A percentile compares a stretch with the other conserved stretches of the same genome.
phyloP scores from a whole-genome alignment of 345 rosid species.

The Eucalyptus curtisii region DNA sequence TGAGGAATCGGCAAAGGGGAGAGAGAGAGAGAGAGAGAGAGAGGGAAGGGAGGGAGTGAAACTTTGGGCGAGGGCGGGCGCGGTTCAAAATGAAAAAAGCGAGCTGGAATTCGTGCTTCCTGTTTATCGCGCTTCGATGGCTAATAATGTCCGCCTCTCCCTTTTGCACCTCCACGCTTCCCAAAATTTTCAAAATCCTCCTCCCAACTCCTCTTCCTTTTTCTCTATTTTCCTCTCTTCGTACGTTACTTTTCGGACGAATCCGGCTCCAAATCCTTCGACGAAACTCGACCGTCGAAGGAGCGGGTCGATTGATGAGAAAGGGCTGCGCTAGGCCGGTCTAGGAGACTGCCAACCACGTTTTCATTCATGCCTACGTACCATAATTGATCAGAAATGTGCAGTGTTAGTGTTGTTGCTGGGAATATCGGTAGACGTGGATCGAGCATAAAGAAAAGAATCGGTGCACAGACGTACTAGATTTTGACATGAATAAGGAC shows the following conservation, averaged over 20 bases:
- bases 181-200: too few relatives aligned
- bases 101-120: background rate
- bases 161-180: background rate
- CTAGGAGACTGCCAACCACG: background rate
- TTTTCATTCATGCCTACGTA: rapidly evolving
- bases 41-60: background rate
- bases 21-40: background rate
- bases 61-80: background rate
- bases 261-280: background rate
- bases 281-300: background rate
- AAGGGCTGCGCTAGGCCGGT: background rate
- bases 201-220: too few relatives aligned
- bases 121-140: background rate
- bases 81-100: background rate
- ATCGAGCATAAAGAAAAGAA: background rate
- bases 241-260: background rate
- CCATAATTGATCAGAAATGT: background rate
- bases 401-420: background rate
- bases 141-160: background rate
- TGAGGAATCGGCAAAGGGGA: background rate
- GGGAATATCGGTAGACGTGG: background rate
- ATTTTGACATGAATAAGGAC: background rate
- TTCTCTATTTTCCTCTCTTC: too few relatives aligned
- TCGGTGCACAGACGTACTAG: background rate
- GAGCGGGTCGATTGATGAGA: background rate